Percentiles rank a stretch among this genome's conserved stretches.
Conservation (phyloP, 1,284 basidiomycete genomes). For the Chiua sp. region DNA sequence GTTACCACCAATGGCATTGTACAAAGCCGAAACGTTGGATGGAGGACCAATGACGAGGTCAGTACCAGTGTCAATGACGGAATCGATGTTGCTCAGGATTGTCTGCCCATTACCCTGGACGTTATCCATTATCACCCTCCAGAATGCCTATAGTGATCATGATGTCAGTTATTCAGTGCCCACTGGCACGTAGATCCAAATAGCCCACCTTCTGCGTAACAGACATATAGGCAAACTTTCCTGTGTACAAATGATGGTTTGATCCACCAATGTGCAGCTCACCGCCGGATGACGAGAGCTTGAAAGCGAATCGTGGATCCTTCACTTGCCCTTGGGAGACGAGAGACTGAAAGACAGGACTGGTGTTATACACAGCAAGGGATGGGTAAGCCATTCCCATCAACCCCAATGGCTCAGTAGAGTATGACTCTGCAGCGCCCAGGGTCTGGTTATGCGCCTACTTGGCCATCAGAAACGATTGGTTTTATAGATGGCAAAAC, state of each 20-base stretch:
- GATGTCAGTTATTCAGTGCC: neutral
- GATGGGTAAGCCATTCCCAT: slow-evolving; percentile 34
- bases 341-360: slow-evolving; percentile 31
- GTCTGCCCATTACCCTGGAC: slow-evolving; percentile 15
- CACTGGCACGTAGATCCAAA: too few species aligned
- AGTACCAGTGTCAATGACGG: slow-evolving; percentile 41
- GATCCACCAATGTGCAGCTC: slow-evolving; percentile 47
- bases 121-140: slow-evolving; percentile 33
- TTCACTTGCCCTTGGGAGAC: slow-evolving; percentile 23
- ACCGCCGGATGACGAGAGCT: slow-evolving; percentile 31
- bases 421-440: slow-evolving; percentile 22
- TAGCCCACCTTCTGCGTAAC: slow-evolving; percentile 21
- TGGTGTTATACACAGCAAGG: slow-evolving; percentile 12
- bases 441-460: slow-evolving; percentile 24
- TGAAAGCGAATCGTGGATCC: slow-evolving; percentile 42
- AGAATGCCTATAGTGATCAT: slow-evolving; percentile 28
- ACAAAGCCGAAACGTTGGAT: neutral
- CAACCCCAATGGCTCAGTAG: slow-evolving; percentile 28
- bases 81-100: slow-evolving; percentile 28
- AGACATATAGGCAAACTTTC: slow-evolving; percentile 17
- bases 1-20: slow-evolving; percentile 12
- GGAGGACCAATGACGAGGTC: neutral
- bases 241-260: slow-evolving; percentile 17
- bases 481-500: slow-evolving; percentile 14
- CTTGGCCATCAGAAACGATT: neutral